Evolutionary conservation across 108 stramenopile genomes (phyloP).

Genomic region (Cylindrotheca closterium): DNA sequence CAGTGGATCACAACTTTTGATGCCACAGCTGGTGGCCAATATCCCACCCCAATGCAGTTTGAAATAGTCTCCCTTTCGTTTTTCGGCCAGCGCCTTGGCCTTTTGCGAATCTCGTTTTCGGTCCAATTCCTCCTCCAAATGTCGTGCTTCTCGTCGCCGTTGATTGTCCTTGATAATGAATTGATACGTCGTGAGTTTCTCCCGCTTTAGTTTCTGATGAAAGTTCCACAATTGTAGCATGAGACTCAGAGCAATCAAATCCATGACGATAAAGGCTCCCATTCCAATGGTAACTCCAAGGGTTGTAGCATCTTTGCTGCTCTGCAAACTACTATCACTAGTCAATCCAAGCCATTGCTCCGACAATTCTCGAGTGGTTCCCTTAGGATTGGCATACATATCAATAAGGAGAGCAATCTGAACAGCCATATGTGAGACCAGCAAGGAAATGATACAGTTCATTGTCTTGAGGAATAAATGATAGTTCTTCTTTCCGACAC

Average conservation of each 20-base stretch:
- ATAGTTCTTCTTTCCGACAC: constrained; percentile 83
- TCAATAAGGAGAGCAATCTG: constrained; percentile 31
- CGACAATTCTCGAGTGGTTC: constrained; percentile 23
- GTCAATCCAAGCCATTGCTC: constrained; percentile 60
- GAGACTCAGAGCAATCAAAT: constrained; percentile 41
- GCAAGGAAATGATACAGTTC: constrained; percentile 44
- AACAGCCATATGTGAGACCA: constrained; percentile 29
- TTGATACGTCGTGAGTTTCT: constrained; percentile 86
- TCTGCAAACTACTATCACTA: constrained; percentile 16
- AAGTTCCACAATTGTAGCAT: constrained; percentile 75
- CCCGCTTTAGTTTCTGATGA: constrained; percentile 62
- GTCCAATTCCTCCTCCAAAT: constrained; percentile 39
- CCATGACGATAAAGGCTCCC: constrained; percentile 46
- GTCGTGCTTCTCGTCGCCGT: constrained; percentile 43
- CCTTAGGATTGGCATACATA: constrained; percentile 32
- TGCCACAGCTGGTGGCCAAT: constrained; percentile 14
- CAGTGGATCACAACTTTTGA: constrained; percentile 23
- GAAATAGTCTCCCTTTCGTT: neutral
- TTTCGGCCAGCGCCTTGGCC: constrained; percentile 16
- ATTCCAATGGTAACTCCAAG: constrained; percentile 39
- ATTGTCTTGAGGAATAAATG: constrained; percentile 69
- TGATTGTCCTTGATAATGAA: constrained; percentile 74
- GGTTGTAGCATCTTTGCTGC: constrained; percentile 1
- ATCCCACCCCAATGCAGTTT: constrained; percentile 11
- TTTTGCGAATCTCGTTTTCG: constrained; percentile 35